Evolutionary conservation across 495 filamentous ascomycete genomes (phyloP), one percentile per base, ranked within the genome.

Genomic region (Barbatosphaeria neglecta): DNA sequence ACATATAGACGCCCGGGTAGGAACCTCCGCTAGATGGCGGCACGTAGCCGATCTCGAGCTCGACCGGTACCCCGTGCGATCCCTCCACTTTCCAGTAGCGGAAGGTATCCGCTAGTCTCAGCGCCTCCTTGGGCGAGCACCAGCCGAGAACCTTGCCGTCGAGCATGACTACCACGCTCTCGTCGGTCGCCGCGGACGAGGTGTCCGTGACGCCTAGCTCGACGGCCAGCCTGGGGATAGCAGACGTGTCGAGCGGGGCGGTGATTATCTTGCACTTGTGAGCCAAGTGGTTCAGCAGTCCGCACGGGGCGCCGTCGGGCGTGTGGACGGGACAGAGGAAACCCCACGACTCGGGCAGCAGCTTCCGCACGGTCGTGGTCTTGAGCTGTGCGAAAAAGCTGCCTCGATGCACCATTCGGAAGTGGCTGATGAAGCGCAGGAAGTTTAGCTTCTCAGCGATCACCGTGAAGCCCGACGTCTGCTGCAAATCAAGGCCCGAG

Each of bases 361-460:
- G 66, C 62, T 95, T 98, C 64, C 92, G 78, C 27, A 98, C 92
- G 0, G 92, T 90, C 5, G 92, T 98, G 0, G 92, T 98, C 64
- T 97, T 98, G 52, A 98, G 61, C 57, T 96, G 85, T 8, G 92
- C 90, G 64, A 98, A 97, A 78, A 98, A 97, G 64, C 86, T 92
- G 67, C 92, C 92, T 81, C 92, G 76, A 65, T 98, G 92, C 49
- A 98, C 88, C 88, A 95, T 96, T 43, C 92, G 87, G 74, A 98
- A 98, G 62, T 98, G 92, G 69, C 86, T 90, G 68, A 98, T 93
- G 69, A 98, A 98, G 53, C 92, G 85, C 57, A 93, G 83, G 70
- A 97, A 98, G 72, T 98, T 98, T 58, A 97, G 89, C 74, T 97
- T 97, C 65, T 98, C 92, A 4, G 92, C 92, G 46, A 96, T 90